Evolutionary conservation across 306 rosid genomes (phyloP).

Genomic region (Begonia masoniana): DNA sequence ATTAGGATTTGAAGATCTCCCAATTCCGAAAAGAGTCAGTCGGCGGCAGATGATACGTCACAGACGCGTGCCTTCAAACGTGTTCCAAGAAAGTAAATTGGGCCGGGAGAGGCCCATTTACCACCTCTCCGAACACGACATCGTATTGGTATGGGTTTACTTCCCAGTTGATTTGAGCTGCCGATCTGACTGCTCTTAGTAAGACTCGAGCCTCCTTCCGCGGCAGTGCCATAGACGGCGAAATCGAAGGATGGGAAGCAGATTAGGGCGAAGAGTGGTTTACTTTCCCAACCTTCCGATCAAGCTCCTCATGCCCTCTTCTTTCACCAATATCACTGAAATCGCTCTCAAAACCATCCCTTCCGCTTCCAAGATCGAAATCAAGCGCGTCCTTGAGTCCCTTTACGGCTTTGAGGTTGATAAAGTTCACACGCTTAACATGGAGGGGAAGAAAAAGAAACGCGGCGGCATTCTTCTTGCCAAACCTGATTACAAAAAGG

Average conservation of each 20-base stretch:
- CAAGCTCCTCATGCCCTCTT: slow-evolving; percentile 51
- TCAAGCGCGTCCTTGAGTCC: slow-evolving; percentile 35
- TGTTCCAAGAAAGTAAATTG: too few species aligned
- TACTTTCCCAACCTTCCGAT: slow-evolving; percentile 52
- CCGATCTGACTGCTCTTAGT: too few species aligned
- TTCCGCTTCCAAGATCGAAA: slow-evolving; percentile 71
- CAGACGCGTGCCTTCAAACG: too few species aligned
- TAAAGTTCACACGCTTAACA: slow-evolving; percentile 68
- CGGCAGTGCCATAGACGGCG: too few species aligned
- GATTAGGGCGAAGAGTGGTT: slow-evolving; percentile 47
- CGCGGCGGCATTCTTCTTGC: slow-evolving; percentile 40
- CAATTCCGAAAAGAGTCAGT: too few species aligned
- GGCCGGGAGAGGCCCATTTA: too few species aligned
- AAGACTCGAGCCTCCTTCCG: too few species aligned
- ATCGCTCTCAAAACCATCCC: slow-evolving; percentile 74
- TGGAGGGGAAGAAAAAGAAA: slow-evolving; percentile 76
- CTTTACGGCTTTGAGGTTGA: slow-evolving; percentile 60
- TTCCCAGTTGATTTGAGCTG: too few species aligned
- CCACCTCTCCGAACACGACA: too few species aligned
- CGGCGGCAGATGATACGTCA: too few species aligned
- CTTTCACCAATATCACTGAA: slow-evolving; percentile 37
- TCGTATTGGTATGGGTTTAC: too few species aligned
- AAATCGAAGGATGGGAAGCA: slow-evolving; percentile 34
- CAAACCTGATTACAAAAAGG: slow-evolving; percentile 80
- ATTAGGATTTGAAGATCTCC: too few species aligned